Evolutionary conservation across 441 rosid genomes (phyloP).

Genomic region (Hura crepitans): DNA sequence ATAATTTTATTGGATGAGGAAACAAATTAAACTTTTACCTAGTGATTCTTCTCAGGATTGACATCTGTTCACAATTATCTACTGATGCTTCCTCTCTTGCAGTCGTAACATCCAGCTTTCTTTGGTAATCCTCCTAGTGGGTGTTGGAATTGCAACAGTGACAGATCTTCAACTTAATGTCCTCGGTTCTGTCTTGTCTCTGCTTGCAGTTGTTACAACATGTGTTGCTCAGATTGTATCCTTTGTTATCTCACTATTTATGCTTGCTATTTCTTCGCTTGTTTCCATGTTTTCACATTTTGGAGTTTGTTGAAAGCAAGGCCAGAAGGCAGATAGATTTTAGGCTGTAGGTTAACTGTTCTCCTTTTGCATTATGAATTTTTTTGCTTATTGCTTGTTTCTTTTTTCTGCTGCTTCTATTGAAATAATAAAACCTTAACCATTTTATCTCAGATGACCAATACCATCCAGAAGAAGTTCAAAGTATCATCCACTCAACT

Average conservation of each 20-base stretch:
- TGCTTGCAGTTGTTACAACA: constrained; percentile 89
- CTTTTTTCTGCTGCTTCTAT: constrained; percentile 6
- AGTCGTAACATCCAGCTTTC: constrained; percentile 83
- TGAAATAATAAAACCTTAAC: constrained; percentile 46
- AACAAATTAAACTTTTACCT: background rate
- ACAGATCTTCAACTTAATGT: constrained; percentile 97
- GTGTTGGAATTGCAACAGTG: constrained; percentile 98
- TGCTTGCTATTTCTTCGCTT: constrained; percentile 8
- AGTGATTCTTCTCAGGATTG: background rate
- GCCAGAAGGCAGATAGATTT: background rate
- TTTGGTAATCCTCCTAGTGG: constrained; percentile 72
- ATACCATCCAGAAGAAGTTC: constrained; percentile 97
- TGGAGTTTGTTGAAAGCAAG: constrained; percentile 2
- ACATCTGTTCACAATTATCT: constrained; percentile 12
- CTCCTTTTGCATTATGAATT: background rate
- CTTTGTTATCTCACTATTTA: constrained; percentile 30
- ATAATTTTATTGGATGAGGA: background rate
- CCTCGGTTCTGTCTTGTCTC: constrained; percentile 80
- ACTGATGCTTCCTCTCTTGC: constrained; percentile 35
- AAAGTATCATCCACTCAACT: constrained; percentile 97
- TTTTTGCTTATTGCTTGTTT: background rate
- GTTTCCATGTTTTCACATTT: background rate
- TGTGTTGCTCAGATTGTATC: constrained; percentile 98
- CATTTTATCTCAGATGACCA: constrained; percentile 70
- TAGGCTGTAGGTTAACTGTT: constrained; percentile 1